A percentile compares a stretch with the other conserved stretches of the same genome.
These are phyloP conservation scores for Rhododendron henanense DNA, from an alignment of 148 eudicot species.

Conservation along the genomic window DNA sequence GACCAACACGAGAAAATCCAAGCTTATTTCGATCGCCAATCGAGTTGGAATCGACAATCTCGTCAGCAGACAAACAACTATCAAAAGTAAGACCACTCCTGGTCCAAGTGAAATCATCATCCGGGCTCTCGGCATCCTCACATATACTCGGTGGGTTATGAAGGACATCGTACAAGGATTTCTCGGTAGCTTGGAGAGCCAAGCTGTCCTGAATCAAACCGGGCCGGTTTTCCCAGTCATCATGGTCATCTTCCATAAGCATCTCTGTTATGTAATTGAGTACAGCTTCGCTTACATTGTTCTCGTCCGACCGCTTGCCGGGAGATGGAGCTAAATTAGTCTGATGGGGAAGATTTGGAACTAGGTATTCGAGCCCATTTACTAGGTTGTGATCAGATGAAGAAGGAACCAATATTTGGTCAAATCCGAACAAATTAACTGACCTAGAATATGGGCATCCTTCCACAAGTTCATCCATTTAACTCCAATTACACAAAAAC, in stretches of 20 bases:
- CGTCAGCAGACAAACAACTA: conserved; percentile 9
- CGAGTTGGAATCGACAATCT: conserved; percentile 10
- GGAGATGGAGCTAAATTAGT: conserved; percentile 10
- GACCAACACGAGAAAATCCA: no score
- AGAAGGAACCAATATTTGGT: conserved; percentile 13
- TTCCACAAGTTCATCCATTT: conserved; percentile 14
- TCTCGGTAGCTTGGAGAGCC: conserved; percentile 73
- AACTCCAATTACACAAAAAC: no score
- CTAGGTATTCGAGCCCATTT: conserved; percentile 7
- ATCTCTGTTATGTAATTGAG: conserved; percentile 51
- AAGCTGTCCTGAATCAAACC: conserved; percentile 38
- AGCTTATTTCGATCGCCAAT: not conserved
- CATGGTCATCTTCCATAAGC: conserved; percentile 49
- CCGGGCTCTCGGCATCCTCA: conserved; percentile 11
- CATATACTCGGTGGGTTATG: conserved; percentile 5
- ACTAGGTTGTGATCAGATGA: conserved; percentile 13
- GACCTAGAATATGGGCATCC: conserved; percentile 16
- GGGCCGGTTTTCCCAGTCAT: conserved; percentile 44
- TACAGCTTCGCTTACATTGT: conserved; percentile 37
- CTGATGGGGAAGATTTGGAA: conserved; percentile 14
- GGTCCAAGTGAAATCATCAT: conserved; percentile 16
- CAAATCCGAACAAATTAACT: conserved; percentile 9
- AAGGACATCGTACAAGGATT: conserved; percentile 55
- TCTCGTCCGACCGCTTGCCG: conserved; percentile 11
- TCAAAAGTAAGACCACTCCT: conserved; percentile 8